Conservation (phyloP, 2,329 filamentous ascomycete genomes). For the Fusarium illudens region DNA sequence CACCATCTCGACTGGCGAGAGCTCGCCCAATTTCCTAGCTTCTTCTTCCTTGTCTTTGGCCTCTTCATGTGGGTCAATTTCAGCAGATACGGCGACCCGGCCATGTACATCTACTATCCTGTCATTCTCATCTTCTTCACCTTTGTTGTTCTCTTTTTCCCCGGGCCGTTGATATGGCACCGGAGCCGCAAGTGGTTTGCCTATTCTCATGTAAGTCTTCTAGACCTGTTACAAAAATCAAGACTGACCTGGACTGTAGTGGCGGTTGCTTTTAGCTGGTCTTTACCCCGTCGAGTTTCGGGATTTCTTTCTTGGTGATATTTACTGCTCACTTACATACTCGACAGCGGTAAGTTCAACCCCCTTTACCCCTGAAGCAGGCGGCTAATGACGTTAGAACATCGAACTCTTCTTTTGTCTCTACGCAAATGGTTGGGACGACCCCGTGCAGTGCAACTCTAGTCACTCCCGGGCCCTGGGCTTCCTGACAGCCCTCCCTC, state of each 20-base stretch:
- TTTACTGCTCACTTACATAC: slow-evolving; percentile 96
- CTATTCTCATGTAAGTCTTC: slow-evolving; percentile 78
- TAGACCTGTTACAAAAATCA: rapidly evolving
- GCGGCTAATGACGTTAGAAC: slow-evolving; percentile 64
- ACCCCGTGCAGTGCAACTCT: slow-evolving; percentile 83
- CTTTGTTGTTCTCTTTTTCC: slow-evolving; percentile 75
- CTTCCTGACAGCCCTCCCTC: slow-evolving; percentile 83
- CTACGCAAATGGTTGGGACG: slow-evolving; percentile 80
- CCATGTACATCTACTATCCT: slow-evolving; percentile 86
- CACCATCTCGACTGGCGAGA: slow-evolving; percentile 91
- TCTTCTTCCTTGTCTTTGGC: slow-evolving; percentile 81
- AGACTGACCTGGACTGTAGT: slow-evolving; percentile 58
- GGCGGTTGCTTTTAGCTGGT: slow-evolving; percentile 84
- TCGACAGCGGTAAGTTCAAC: slow-evolving; percentile 75
- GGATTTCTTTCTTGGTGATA: slow-evolving; percentile 97
- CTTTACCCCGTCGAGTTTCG: slow-evolving; percentile 94
- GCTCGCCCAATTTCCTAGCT: slow-evolving; percentile 83
- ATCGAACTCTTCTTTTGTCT: slow-evolving; percentile 94
- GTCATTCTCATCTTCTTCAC: slow-evolving; percentile 79
- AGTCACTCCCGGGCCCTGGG: slow-evolving; percentile 83
- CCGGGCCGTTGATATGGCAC: slow-evolving; percentile 77
- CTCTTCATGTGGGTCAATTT: slow-evolving; percentile 93
- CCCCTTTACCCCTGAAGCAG: neutral
- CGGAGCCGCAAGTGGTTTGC: slow-evolving; percentile 85
- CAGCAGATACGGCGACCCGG: slow-evolving; percentile 68